These are phyloP conservation scores for Nitzschia sp. DNA, from an alignment of 108 stramenopile genomes.

Conservation along the genomic window DNA sequence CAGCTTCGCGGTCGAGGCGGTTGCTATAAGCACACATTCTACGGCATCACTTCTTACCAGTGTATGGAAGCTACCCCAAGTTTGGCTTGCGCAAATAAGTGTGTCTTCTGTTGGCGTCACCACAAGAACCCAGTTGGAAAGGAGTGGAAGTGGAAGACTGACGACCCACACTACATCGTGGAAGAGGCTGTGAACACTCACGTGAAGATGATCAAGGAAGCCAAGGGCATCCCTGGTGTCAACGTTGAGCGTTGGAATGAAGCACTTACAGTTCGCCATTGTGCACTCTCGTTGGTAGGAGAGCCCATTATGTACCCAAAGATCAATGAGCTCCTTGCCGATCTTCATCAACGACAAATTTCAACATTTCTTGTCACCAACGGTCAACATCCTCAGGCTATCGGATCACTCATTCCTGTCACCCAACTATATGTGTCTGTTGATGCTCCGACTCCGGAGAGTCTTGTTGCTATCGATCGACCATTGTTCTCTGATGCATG, in stretches of 20 bases:
- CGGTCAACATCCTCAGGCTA: constrained; percentile 93
- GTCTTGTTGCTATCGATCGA: constrained; percentile 87
- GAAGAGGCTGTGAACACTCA: constrained; percentile 82
- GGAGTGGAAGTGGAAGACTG: constrained; percentile 97
- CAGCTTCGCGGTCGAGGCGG: constrained; percentile 94
- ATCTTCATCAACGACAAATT: constrained; percentile 87
- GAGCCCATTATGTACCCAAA: constrained; percentile 97
- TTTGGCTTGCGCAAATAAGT: constrained; percentile 96
- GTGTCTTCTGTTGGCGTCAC: constrained; percentile 98
- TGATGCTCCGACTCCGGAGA: constrained; percentile 92
- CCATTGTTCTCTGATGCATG: constrained; percentile 95
- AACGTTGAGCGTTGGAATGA: constrained; percentile 88
- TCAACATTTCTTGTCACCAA: constrained; percentile 96
- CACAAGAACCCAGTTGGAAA: constrained; percentile 97
- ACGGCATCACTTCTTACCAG: constrained; percentile 94
- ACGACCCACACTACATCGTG: constrained; percentile 89
- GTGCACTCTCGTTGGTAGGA: constrained; percentile 85
- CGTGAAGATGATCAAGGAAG: constrained; percentile 90
- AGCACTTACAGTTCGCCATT: constrained; percentile 88
- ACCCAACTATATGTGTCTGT: constrained; percentile 94
- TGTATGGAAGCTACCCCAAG: constrained; percentile 97
- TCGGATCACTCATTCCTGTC: constrained; percentile 83
- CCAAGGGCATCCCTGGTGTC: constrained; percentile 94
- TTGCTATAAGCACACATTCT: constrained; percentile 97
- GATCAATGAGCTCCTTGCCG: constrained; percentile 87